A percentile compares a stretch with the other conserved stretches of the same genome.
Evolutionary conservation across 257 asterid species (phyloP).

Genomic region (Echium plantagineum): DNA sequence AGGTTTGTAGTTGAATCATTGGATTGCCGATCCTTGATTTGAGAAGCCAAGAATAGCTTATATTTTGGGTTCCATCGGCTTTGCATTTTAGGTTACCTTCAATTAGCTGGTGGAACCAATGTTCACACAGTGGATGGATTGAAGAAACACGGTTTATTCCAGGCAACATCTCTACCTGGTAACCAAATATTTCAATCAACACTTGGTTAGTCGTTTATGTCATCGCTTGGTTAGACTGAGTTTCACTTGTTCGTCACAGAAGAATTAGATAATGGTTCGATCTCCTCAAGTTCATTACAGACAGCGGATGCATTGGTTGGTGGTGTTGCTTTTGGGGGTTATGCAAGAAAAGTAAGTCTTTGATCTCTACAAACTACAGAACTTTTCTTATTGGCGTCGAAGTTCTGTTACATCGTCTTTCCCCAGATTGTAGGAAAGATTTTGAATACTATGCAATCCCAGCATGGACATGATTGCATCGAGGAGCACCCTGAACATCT

Average conservation of each 20-base stretch:
- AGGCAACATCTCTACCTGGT: constrained; percentile 41
- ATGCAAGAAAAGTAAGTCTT: constrained; percentile 65
- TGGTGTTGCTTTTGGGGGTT: constrained; percentile 88
- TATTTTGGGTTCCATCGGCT: not conserved
- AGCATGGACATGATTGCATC: constrained; percentile 33
- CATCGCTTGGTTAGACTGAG: not conserved
- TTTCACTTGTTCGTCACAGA: constrained; percentile 11
- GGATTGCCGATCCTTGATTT: not conserved
- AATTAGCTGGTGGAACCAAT: constrained; percentile 88
- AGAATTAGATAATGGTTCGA: constrained; percentile 11
- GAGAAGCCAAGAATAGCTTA: not conserved
- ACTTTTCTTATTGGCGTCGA: not conserved
- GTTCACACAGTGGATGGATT: constrained; percentile 71
- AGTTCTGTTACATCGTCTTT: not conserved
- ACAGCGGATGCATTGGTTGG: constrained; percentile 50
- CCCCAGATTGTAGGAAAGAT: constrained; percentile 69
- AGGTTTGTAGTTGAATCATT: constrained; percentile 26
- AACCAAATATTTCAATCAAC: constrained; percentile 3
- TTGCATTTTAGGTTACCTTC: constrained; percentile 56
- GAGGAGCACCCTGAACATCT: constrained; percentile 69
- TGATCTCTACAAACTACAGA: not conserved
- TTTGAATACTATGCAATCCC: constrained; percentile 36
- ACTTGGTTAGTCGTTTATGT: not conserved
- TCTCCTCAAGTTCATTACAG: constrained; percentile 6
- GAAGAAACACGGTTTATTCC: constrained; percentile 42